Evolutionary conservation across 306 rosid species (phyloP), one percentile per base, ranked within the genome.

Genomic region (Vigna nakashimae): DNA sequence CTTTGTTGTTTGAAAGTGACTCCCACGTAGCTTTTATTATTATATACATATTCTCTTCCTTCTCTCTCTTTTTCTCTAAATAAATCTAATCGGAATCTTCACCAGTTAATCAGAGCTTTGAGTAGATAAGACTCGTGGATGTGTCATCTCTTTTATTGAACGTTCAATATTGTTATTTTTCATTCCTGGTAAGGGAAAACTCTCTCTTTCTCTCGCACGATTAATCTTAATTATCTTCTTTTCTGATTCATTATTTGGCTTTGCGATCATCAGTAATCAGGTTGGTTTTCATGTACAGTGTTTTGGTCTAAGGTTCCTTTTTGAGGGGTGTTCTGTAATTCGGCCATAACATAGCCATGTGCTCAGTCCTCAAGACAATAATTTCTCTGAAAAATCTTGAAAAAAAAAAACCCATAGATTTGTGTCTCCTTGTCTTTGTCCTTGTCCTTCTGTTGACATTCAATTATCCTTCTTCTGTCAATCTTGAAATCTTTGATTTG

Each of bases 41-140:
- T 71, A 20, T 42, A 9, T 42, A 42, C 9, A 40, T 72, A 9
- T 80, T 32, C 42, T 70, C 22, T 26, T n/a, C 12, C 20, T 26
- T 4, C 40, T 36, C 46, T 60, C 56, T 73, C 52, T 75, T 65
- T 30, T 6, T 40, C 52, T 32, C 46, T 62, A 32, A 60, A 32
- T 55, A 73, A 80, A 82, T 85, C 80, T 77, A 79, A 71, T 84
- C 81, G 79, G 83, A 79, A 83, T 83, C 87, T 81, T 85, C 65
- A 52, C 84, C 86, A 71, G 78, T 84, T 87, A 82, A 83, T 84
- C 69, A 72, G 60, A 55, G 30, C 87, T 74, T 75, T 69, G 75
- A 84, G 84, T 79, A 73, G 88, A 85, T 85, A 90, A 90, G 97
- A 84, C 87, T 84, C 80, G 86, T 78, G 70, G 84, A 51, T 81